Evolutionary conservation across 2,329 filamentous ascomycete species (phyloP), one percentile per base, ranked within the genome.

Genomic region (Septoria linicola): DNA sequence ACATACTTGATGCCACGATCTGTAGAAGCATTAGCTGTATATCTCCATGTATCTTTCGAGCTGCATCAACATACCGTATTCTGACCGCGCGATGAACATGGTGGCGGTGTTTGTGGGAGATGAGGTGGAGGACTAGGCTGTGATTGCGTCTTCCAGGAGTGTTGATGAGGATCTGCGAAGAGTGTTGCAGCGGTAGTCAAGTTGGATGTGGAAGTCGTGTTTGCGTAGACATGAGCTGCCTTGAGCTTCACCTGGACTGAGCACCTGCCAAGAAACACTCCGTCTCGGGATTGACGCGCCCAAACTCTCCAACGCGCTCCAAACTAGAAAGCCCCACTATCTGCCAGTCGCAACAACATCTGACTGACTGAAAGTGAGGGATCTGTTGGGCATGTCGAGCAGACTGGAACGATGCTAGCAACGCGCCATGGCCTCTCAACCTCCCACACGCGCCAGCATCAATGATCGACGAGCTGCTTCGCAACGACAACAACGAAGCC

Each of bases 51-150:
- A 11, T 23, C n/a, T 30, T 2, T 54, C 59, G 44, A 54, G 60
- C 58, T 48, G 56, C 14, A n/a, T n/a, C 19, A 58, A 72, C 86
- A 79, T 81, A 93, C 92, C 93, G 80, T 99, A 99, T 92, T 99
- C 93, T 72, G 92, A 97, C 79, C 93, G 89, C 82, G 93, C 91
- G 83, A 99, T 97, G 83, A 99, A 99, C 93, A 96, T 96, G 67
- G 78, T 89, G 81, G 70, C 76, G 74, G 52, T 49, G 41, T 49
- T 14, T 16, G 35, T 25, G 34, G 44, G 39, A 34, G 44, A 2
- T n/a, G n/a, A n/a, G n/a, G n/a, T n/a, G n/a, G 4, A 16, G 16
- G 8, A 7, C 14, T 20, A 31, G 14, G 20, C 11, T 13, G 14
- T 39, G 14, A 3, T 13, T 16, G 16, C 4, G 36, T 2, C 13